phyloP scores from a whole-genome alignment of 2,329 filamentous ascomycete genomes.

The Apiospora saccharicola region DNA sequence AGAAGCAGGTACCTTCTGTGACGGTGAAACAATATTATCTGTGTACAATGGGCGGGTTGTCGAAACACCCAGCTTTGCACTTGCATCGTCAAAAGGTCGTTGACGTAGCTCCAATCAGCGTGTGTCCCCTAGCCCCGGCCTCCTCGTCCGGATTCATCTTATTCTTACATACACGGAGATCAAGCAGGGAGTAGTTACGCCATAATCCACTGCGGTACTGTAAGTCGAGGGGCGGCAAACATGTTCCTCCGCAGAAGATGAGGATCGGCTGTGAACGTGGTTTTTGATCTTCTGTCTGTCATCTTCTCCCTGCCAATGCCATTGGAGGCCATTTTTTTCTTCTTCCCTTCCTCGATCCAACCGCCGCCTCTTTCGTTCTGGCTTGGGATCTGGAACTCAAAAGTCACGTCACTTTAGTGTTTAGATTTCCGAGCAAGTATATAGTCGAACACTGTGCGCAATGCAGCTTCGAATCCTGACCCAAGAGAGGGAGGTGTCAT shows the following conservation, averaged over 20 bases:
- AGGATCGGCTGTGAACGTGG: not conserved
- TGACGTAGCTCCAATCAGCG: not conserved
- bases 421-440: not conserved
- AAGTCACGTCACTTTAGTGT: conserved; percentile 10
- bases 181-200: not conserved
- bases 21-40: not conserved
- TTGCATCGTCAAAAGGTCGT: too few relatives aligned
- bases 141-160: not conserved
- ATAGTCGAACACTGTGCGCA: not conserved
- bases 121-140: not conserved
- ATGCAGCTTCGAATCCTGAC: not conserved
- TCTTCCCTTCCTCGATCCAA: not conserved
- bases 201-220: not conserved
- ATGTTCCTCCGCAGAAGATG: not conserved
- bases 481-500: not conserved
- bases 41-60: not conserved
- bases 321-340: not conserved
- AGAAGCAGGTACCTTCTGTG: not conserved
- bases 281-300: not conserved
- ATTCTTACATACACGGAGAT: not conserved
- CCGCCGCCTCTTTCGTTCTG: not conserved
- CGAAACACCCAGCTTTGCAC: not conserved
- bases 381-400: conserved; percentile 14
- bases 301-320: not conserved
- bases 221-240: not conserved